Percentiles rank a stretch among this genome's conserved stretches.
phyloP scores from a whole-genome alignment of 768 basidiomycete genomes.

The Psilocybe cubensis region DNA sequence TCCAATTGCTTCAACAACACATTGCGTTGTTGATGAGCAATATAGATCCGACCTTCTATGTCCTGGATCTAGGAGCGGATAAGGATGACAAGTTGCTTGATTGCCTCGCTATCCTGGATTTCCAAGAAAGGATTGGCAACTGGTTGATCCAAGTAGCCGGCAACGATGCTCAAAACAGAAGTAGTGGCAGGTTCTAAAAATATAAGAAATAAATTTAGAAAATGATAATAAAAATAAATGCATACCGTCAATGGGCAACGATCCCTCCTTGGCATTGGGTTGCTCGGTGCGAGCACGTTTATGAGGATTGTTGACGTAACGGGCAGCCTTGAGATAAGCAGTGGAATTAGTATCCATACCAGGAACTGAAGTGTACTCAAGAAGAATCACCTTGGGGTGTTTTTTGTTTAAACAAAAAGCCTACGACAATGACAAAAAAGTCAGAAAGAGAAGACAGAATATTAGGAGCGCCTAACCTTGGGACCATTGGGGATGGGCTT shows the following conservation, averaged over 20 bases:
- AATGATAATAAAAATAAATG: neutral
- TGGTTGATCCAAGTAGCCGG: no score
- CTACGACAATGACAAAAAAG: neutral
- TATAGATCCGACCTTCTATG: neutral
- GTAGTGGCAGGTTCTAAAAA: no score
- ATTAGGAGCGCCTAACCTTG: neutral
- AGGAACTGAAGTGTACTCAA: neutral
- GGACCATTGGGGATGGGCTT: no score
- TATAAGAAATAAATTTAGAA: no score
- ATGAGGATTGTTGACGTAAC: neutral
- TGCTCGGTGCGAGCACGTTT: neutral
- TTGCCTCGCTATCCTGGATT: neutral
- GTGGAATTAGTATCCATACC: neutral
- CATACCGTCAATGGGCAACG: neutral
- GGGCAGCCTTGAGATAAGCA: neutral
- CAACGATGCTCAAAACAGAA: no score
- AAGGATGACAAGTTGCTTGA: neutral
- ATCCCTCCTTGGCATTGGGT: no score
- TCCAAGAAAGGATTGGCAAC: neutral
- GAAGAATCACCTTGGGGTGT: neutral
- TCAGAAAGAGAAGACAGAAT: neutral
- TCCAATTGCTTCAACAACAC: neutral
- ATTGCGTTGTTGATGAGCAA: neutral
- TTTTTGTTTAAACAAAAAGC: neutral
- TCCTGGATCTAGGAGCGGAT: neutral